Evolutionary conservation across 2,329 filamentous ascomycete genomes (phyloP).

Genomic region (Colletotrichum godetiae): DNA sequence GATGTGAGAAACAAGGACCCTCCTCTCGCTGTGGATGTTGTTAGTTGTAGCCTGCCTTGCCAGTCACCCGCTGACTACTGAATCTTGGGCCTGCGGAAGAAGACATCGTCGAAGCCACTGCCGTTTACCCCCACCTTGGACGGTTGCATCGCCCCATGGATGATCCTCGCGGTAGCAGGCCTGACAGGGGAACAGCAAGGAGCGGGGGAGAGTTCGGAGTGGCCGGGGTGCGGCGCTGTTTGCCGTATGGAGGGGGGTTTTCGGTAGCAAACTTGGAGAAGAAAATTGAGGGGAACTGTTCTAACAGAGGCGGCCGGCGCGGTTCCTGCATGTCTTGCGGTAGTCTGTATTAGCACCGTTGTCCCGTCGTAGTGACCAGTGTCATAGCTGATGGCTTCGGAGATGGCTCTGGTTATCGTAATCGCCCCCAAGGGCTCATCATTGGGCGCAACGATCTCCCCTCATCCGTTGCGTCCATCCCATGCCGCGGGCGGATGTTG

Average conservation of each 20-base stretch:
- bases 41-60: not conserved
- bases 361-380: conserved; percentile 1
- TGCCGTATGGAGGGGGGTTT: conserved; percentile 11
- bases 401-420: conserved; percentile 22
- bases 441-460: conserved; percentile 12
- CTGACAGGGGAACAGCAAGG: conserved; percentile 15
- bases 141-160: conserved; percentile 12
- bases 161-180: conserved; percentile 27
- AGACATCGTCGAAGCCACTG: conserved; percentile 20
- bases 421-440: conserved; percentile 3
- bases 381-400: conserved; percentile 17
- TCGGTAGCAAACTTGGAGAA: conserved; percentile 16
- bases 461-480: conserved; percentile 15
- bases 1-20: not conserved
- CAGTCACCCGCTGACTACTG: not conserved
- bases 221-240: conserved; percentile 25
- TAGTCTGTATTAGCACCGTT: conserved; percentile 4
- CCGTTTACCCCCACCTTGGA: conserved; percentile 22
- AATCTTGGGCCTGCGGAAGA: conserved; percentile 9
- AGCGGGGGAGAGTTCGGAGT: conserved; percentile 27
- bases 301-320: not conserved
- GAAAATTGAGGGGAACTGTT: conserved; percentile 20
- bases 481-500: conserved; percentile 8
- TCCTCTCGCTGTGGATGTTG: not conserved
- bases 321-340: conserved; percentile 29